Evolutionary conservation across 371 early-diverging fungal species (phyloP).

Genomic region (Aphelidium insulamus): DNA sequence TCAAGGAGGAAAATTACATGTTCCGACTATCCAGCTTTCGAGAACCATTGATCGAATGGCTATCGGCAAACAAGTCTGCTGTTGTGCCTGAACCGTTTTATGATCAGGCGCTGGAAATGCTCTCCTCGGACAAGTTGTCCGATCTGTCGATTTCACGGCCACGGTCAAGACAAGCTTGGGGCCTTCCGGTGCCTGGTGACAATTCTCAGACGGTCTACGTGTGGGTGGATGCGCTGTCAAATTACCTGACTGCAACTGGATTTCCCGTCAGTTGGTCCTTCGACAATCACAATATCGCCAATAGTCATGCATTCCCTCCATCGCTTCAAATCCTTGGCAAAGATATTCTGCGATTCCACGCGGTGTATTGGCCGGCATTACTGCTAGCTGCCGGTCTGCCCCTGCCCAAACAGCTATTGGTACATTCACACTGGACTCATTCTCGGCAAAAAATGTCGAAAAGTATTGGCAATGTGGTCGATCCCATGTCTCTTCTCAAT

Average conservation of each 20-base stretch:
- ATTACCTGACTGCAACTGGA: constrained; percentile 70
- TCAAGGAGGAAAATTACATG: constrained; percentile 76
- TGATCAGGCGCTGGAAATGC: not conserved
- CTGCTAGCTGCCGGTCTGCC: constrained; percentile 64
- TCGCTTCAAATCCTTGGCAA: constrained; percentile 75
- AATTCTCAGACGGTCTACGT: constrained; percentile 78
- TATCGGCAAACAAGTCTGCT: constrained; percentile 19
- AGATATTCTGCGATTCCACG: constrained; percentile 88
- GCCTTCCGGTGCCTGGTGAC: constrained; percentile 77
- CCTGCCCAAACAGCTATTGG: constrained; percentile 50
- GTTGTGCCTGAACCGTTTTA: not conserved
- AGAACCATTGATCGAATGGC: constrained; percentile 36
- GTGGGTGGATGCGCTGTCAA: constrained; percentile 88
- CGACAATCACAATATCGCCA: not conserved
- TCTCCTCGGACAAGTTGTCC: constrained; percentile 2
- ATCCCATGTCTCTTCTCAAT: constrained; percentile 45
- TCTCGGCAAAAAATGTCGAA: constrained; percentile 80
- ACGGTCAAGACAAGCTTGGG: constrained; percentile 59
- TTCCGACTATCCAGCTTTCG: constrained; percentile 47
- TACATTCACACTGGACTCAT: constrained; percentile 88
- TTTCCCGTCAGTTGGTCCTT: constrained; percentile 48
- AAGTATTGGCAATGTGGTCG: constrained; percentile 68
- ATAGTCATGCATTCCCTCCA: constrained; percentile 39
- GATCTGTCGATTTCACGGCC: constrained; percentile 80
- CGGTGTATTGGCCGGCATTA: constrained; percentile 88